These are phyloP conservation scores for Brassica nigra DNA, from an alignment of 345 rosid genomes.

Conservation along the genomic window DNA sequence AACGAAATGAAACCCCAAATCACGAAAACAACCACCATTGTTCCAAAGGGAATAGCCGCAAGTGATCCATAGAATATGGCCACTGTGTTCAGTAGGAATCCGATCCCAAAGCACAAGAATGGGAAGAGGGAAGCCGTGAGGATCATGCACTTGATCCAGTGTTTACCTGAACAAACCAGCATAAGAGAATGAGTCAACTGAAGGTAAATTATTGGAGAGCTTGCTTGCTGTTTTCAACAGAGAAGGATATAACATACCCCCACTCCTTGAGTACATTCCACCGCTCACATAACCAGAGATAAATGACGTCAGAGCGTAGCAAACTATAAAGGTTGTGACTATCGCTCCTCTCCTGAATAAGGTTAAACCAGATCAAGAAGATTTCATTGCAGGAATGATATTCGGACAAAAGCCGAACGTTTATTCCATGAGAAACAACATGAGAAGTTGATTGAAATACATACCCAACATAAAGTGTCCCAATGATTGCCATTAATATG, in stretches of 20 bases:
- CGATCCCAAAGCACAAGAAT: conserved; percentile 92
- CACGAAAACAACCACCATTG: conserved; percentile 88
- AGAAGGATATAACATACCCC: conserved; percentile 55
- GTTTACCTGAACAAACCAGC: conserved; percentile 60
- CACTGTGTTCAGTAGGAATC: conserved; percentile 79
- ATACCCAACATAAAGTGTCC: conserved; percentile 92
- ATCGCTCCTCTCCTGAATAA: conserved; percentile 41
- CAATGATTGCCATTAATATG: conserved; percentile 88
- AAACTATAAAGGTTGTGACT: conserved; percentile 69
- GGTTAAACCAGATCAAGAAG: conserved; percentile 5
- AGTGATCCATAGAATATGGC: conserved; percentile 94
- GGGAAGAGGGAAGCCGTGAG: conserved; percentile 94
- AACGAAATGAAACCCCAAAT: conserved; percentile 97
- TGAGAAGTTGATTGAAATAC: conserved; percentile 27
- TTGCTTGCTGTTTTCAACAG: conserved; percentile 12
- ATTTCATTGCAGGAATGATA: conserved; percentile 8
- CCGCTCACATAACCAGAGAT: conserved; percentile 95
- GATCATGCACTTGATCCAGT: conserved; percentile 95
- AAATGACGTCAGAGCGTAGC: conserved; percentile 95
- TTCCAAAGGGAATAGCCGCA: conserved; percentile 96
- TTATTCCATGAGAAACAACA: background rate
- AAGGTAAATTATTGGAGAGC: background rate
- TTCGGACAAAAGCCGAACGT: background rate
- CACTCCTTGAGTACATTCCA: conserved; percentile 94
- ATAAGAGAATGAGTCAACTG: background rate